Evolutionary conservation across 495 filamentous ascomycete genomes (phyloP), one percentile per base, ranked within the genome.

Genomic region (Penicillium riverlandense): DNA sequence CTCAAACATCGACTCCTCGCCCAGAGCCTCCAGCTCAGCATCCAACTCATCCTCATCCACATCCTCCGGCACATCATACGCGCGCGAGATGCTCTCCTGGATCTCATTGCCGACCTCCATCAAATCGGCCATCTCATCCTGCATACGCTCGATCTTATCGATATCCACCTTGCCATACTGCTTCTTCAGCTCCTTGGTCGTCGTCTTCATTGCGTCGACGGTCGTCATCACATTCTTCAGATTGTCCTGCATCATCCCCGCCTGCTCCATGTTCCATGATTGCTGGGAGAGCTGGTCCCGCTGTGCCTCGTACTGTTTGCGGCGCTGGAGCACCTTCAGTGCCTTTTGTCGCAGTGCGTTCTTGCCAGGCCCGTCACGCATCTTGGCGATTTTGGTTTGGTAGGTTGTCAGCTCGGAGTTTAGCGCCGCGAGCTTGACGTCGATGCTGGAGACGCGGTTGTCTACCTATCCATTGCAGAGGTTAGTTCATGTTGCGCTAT

Each of bases 201-300:
- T 96, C 1, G 79, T 85, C 72, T 96, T 92, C 80, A 97, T 90
- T 13, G 90, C 94, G 62, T 97, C 92, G 11, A 97, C 89, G 0
- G 92, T 97, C 14, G 89, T 92, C 90, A 97, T 96, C 41, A 94
- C 90, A 63, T 97, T 96, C 61, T 95, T 94, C 30, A 98, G 81
- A 55, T 98, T 97, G 66, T 97, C 92, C 69, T 92, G 90, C 94
- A 98, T 97, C 76, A 94, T 95, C 63, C 87, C 86, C 6, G 92
- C 92, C 61, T 97, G 92, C 65, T 97, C 90, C 90, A 98, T 96
- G 70, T 97, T 98, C 92, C 92, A 97, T 10, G 85, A 86, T 64
- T 97, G 92, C 53, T 85, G 80, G 65, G 94, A 88, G 43, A 97
- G 83, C 67, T 98, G 90, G 52, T 97, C 91, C 12, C 90, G 85